These are phyloP conservation scores for Verticillium alfalfae DNA, from an alignment of 2,329 filamentous ascomycete genomes.

Conservation along the genomic window DNA sequence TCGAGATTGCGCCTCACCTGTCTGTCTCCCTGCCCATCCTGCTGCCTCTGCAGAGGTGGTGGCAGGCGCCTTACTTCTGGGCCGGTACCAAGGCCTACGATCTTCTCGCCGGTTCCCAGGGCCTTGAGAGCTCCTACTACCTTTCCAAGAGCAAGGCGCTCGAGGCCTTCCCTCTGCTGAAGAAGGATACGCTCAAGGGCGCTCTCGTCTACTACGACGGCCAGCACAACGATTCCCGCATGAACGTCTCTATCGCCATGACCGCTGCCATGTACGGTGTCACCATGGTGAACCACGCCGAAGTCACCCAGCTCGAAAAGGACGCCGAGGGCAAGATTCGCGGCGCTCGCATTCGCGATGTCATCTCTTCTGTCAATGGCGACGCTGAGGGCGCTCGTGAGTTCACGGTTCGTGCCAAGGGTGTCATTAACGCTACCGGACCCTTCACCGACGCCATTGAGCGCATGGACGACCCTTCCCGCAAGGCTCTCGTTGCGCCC, in stretches of 20 bases:
- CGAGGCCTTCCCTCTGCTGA: constrained; percentile 73
- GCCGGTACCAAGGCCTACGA: constrained; percentile 73
- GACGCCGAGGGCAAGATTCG: constrained; percentile 62
- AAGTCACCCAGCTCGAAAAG: constrained; percentile 71
- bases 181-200: constrained; percentile 66
- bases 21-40: constrained; percentile 79
- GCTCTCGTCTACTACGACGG: constrained; percentile 84
- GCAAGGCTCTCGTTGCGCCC: constrained; percentile 70
- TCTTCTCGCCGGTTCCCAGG: constrained; percentile 73
- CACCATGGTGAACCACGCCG: constrained; percentile 75
- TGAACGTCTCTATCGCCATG: constrained; percentile 79
- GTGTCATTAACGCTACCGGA: constrained; percentile 78
- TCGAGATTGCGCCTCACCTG: constrained; percentile 77
- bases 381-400: constrained; percentile 49
- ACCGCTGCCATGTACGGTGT: constrained; percentile 76
- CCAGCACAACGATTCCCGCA: constrained; percentile 80
- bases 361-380: constrained; percentile 57
- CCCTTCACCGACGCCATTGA: constrained; percentile 77
- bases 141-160: constrained; percentile 71
- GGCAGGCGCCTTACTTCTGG: constrained; percentile 74
- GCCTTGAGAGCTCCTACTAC: constrained; percentile 80
- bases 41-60: constrained; percentile 77
- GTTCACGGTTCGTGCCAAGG: constrained; percentile 71
- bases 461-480: constrained; percentile 69
- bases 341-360: constrained; percentile 51